Evolutionary conservation across 257 asterid species (phyloP).

Genomic region (Solanum sitiens): DNA sequence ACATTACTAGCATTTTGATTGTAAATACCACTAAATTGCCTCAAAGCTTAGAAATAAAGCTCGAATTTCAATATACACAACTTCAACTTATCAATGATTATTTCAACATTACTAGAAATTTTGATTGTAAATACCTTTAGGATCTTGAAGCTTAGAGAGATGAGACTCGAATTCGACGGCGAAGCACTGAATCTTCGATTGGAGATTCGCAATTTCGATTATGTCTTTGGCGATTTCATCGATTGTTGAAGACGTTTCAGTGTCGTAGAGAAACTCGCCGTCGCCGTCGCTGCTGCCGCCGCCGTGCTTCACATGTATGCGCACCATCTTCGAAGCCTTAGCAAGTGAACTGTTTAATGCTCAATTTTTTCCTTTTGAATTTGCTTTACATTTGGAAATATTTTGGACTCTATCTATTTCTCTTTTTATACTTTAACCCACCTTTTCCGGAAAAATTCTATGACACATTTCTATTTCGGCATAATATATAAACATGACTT

Average conservation of each 20-base stretch:
- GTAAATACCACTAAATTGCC: neutral
- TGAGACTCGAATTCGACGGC: conserved; percentile 6
- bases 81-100: neutral
- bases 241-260: conserved; percentile 7
- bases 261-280: conserved; percentile 16
- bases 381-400: neutral
- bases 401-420: neutral
- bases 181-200: conserved; percentile 12
- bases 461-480: too few relatives aligned
- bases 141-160: conserved; percentile 2
- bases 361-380: neutral
- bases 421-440: neutral
- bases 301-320: conserved; percentile 14
- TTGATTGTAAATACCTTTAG: neutral
- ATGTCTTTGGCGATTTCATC: conserved; percentile 4
- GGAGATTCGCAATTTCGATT: conserved; percentile 23
- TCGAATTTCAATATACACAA: neutral
- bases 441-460: neutral
- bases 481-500: too few relatives aligned
- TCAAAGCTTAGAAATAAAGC: neutral
- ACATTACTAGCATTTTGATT: neutral
- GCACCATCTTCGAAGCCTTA: conserved; percentile 12
- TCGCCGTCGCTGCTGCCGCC: neutral
- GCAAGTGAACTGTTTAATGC: neutral
- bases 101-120: neutral